Conservation (phyloP, 345 rosid genomes). For the Hibiscus tridactylites region DNA sequence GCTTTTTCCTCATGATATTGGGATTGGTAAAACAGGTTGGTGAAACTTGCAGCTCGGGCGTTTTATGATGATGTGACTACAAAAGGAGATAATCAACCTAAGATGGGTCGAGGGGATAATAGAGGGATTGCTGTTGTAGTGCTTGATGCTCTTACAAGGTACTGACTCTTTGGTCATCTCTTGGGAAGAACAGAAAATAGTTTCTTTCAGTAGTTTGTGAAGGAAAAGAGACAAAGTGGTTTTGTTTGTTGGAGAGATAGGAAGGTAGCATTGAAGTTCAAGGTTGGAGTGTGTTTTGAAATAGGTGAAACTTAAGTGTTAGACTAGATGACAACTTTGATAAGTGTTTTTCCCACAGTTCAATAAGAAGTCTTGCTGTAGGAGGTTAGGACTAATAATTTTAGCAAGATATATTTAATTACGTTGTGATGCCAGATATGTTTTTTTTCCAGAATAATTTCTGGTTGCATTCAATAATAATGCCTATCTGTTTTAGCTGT, state of each 20-base stretch:
- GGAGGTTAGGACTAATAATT: neutral
- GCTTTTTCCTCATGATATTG: neutral
- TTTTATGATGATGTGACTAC: constrained; percentile 71
- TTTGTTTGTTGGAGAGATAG: neutral
- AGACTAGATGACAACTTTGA: neutral
- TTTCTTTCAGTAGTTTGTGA: neutral
- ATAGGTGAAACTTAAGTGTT: neutral
- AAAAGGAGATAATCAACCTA: constrained; percentile 72
- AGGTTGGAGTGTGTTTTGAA: neutral
- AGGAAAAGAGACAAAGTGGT: neutral
- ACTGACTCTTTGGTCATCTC: neutral
- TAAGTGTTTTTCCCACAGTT: neutral
- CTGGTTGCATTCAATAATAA: neutral
- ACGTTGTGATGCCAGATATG: neutral
- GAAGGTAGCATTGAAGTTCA: neutral
- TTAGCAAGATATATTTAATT: neutral
- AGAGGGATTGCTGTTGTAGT: constrained; percentile 77
- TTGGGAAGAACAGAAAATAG: neutral
- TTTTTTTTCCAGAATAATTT: neutral
- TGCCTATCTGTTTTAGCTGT: neutral
- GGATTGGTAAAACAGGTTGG: constrained; percentile 37
- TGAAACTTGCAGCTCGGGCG: constrained; percentile 69
- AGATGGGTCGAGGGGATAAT: constrained; percentile 58
- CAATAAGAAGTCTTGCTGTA: neutral
- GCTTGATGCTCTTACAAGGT: constrained; percentile 79